Conservation (phyloP, 73 alveolate species). For the Symbiodinium pilosum region DNA sequence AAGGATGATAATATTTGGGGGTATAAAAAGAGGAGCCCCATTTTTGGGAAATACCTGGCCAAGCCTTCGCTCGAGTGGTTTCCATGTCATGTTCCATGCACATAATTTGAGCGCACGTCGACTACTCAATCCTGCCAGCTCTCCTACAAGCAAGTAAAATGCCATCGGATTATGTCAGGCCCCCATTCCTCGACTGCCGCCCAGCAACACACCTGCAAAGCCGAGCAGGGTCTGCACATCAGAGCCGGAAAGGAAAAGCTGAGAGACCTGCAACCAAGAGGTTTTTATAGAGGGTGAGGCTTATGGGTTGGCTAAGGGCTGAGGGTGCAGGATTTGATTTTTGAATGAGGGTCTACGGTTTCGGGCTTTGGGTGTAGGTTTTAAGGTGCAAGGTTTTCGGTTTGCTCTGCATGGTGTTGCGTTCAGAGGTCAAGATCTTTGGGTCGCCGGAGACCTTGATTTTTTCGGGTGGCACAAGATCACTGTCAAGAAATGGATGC, state of each 20-base stretch:
- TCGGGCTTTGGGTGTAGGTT: not conserved
- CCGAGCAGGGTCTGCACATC: constrained; percentile 50
- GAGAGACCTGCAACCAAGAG: not conserved
- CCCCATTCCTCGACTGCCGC: not conserved
- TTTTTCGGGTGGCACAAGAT: not conserved
- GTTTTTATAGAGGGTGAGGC: not conserved
- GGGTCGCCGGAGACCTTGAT: not conserved
- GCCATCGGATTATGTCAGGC: not conserved
- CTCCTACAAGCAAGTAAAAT: not conserved
- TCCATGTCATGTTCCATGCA: too few species aligned
- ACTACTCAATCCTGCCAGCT: not conserved
- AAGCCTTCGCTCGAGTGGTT: too few species aligned
- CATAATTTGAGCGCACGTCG: too few species aligned
- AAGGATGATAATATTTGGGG: too few species aligned
- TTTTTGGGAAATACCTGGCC: too few species aligned
- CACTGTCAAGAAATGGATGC: too few species aligned
- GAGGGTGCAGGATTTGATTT: not conserved
- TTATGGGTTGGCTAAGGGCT: not conserved
- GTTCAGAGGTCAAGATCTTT: not conserved
- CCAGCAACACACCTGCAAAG: constrained; percentile 69
- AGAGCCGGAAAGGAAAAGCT: constrained; percentile 4
- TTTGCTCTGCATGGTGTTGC: not conserved
- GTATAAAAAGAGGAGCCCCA: too few species aligned
- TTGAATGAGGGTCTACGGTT: not conserved
- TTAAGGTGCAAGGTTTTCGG: not conserved